Evolutionary conservation across 768 basidiomycete species (phyloP), one percentile per base, ranked within the genome.

Genomic region (Coprinopsis cinerea): DNA sequence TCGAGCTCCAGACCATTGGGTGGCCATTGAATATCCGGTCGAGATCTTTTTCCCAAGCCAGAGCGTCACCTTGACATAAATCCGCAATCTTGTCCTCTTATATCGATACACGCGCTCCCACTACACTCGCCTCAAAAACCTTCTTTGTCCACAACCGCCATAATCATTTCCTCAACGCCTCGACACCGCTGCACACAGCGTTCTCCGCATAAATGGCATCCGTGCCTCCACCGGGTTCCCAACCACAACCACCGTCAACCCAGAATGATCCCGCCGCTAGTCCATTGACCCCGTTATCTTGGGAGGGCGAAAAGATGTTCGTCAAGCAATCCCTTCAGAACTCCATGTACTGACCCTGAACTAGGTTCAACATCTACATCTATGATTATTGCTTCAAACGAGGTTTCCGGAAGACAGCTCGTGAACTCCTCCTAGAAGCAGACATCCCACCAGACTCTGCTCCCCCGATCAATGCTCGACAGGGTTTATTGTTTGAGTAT

Each of bases 351-450:
- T 11, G 34, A 41, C 34, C 26, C 37, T 40, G 36, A 48, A 44
- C 25, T 66, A 90, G 88, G 88, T 90, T 90, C 65, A 89, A 90
- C 67, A 88, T 90, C 61, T 91, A 91, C 68, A 90, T 91, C 57
- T 77, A 85, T 61, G 88, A 91, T 69, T 91, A 91, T 60, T 90
- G 88, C 68, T 68, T 62, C 59, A 91, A 91, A 66, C 82, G 87
- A 46, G 88, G 88, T 47, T 91, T 81, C 57, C 69, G 64, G 58
- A 86, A 83, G 62, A 88, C 88, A 1, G 87, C 87, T 10, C 70
- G 65, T 27, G 80, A 88, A 59, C 77, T 91, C 37, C 66, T 79
- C 57, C 35, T 37, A 13, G 88, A 91, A 60, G 87, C 88, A 0
- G 81, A 83, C 0, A 76, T 89, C 25, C 65, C 79, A 0, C 59